Base-by-base conservation (phyloP, 805 yeast genomes). In the Grigorovia humatica region DNA sequence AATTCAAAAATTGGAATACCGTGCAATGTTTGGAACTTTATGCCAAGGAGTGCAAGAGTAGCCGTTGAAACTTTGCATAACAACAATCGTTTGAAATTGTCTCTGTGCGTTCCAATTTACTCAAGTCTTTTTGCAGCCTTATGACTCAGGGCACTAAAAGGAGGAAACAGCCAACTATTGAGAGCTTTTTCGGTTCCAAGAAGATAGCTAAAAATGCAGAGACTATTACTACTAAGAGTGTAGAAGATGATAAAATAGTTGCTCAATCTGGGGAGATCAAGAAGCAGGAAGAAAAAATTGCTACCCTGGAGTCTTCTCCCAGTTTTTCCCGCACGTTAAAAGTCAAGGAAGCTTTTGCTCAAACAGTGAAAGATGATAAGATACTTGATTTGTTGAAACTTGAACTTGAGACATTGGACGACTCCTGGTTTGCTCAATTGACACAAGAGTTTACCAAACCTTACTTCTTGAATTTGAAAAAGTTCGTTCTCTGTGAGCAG, bases 401-500 rank as follows among this genome's bases (percentile, higher is more conserved):
- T 27, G 99, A 93, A 64, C 78, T 88, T 43, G 65, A 72, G 1
- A 79, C 87, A 0, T 68, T 93, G 54, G 89, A 87, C 55, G 76
- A 77, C 11, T 74, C 88, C 0, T 93, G 99, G 99, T 78, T 93
- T 20, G 74, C 75, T 3, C 73, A 78, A 1, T 71, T 93, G 18
- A 79, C 82, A 59, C 63, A 70, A 20, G 96, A 90, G 59, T 73
- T 93, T 51, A 82, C 85, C 11, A 88, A 90, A 65, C 90, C 95
- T 3, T 91, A 89, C 65, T 93, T 93, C 61, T 64, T 90, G 9
- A 67, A 77, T 9, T 72, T 93, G 57, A 91, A 91, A 59, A 65
- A 68, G 57, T 89, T 85, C 57, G 71, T 90, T 13, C 54, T 56
- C 4, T 54, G 71, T 0, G 86, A 83, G 58, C 62, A 67, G 15